phyloP scores from a whole-genome alignment of 2,329 filamentous ascomycete species.

The Pseudocercospora crystallina region DNA sequence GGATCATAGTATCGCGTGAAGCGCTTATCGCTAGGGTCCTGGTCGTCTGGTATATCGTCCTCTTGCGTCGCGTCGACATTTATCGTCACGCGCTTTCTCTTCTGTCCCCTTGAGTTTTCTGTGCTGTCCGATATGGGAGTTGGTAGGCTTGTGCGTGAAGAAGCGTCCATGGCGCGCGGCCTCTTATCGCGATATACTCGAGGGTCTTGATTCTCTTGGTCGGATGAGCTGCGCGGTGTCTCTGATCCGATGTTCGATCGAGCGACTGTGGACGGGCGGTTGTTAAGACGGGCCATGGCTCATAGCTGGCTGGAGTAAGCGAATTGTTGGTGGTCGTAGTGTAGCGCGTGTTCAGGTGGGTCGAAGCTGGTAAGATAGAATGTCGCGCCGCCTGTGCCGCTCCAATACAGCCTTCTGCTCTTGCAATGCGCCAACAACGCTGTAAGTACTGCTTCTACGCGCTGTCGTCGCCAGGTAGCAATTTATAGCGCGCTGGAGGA shows the following conservation, averaged over 20 bases:
- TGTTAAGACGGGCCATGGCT: slow-evolving; percentile 27
- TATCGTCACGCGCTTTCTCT: slow-evolving; percentile 20
- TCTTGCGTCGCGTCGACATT: slow-evolving; percentile 12
- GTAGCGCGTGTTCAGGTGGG: no score
- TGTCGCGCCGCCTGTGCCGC: no score
- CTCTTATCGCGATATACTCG: slow-evolving; percentile 39
- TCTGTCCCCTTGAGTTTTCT: slow-evolving; percentile 20
- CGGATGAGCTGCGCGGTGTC: slow-evolving; percentile 32
- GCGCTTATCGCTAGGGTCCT: slow-evolving; percentile 28
- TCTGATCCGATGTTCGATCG: slow-evolving; percentile 20
- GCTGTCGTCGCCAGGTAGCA: no score
- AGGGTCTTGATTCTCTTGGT: slow-evolving; percentile 45
- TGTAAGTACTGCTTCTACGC: no score
- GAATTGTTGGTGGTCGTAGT: no score
- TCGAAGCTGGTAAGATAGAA: no score
- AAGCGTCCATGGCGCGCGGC: slow-evolving; percentile 11
- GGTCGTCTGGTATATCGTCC: slow-evolving; percentile 21
- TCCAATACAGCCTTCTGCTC: no score
- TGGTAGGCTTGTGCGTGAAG: slow-evolving; percentile 27
- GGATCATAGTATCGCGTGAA: slow-evolving; percentile 67
- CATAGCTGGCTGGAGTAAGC: neutral
- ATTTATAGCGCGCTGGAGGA: no score
- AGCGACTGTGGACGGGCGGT: slow-evolving; percentile 14
- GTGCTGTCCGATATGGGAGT: slow-evolving; percentile 39
- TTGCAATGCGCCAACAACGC: no score